Evolutionary conservation across 805 yeast species (phyloP), one percentile per base, ranked within the genome.

Genomic region (Osmozyma mogii): DNA sequence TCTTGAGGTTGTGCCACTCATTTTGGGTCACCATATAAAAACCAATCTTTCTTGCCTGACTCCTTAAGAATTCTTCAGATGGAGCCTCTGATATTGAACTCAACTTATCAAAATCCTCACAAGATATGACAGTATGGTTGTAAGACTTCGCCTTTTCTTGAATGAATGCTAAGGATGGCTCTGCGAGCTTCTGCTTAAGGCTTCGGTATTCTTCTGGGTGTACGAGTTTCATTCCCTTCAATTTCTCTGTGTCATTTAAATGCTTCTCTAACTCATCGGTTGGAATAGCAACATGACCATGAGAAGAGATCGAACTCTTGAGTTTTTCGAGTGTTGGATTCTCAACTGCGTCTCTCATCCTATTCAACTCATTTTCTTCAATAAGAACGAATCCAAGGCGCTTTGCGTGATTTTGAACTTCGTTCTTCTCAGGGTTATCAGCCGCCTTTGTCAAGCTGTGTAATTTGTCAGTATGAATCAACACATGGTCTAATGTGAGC

Each of bases 191-290:
- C 5, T 5, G 7, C 25, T 5, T 23, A 15, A 23, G 8, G 7
- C 11, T 5, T 11, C 7, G 15, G 25, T 23, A n/a, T n/a, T 23
- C 16, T 5, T 6, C 6, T 6, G 7, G 17, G 11, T 6, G n/a
- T 21, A 13, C 23, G 9, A 18, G 23, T 25, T 11, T 36, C 28
- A 28, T 28, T 34, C 17, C 44, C 47, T 2, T 32, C 30, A n/a
- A 63, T 29, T 51, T 35, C 27, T 43, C 43, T 16, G 40, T 52
- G 17, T 52, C 54, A 20, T 46, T 47, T 13, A 70, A 36, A 23
- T 49, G 55, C 26, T 25, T 20, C 29, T 35, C 35, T 23, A 43
- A 43, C 9, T 43, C 44, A 24, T 25, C 37, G n/a, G 37, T 35
- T 7, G 47, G 43, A 5, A 43, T 38, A 4, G 45, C 44, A n/a